Base-by-base conservation (phyloP, 2,329 filamentous ascomycete genomes). In the Diaporthe vexans region DNA sequence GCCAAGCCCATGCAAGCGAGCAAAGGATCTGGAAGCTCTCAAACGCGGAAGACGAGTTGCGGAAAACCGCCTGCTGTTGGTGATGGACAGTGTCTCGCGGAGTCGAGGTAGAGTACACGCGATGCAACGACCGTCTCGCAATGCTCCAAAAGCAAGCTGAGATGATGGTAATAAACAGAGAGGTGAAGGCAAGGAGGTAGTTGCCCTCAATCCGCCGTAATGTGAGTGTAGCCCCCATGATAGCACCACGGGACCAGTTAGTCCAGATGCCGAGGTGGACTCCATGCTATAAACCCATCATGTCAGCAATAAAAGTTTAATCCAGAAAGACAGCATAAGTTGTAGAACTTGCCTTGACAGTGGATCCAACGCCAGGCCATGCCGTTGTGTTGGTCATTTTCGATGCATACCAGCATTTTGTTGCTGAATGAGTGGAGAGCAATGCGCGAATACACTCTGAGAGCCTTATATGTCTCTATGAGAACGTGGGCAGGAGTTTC, bases 181-280 rank as follows among this genome's bases (percentile, higher is more conserved):
- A 81, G 0, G 82, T 43, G 71, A 83, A 83, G 10, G 81, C 80
- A 33, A 82, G 80, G 21, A 84, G 74, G 4, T 83, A 70, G n/a
- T 77, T 79, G 8, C 81, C 83, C 59, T 82, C 76, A 0, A 73
- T 74, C 8, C 76, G 75, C 0, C 69, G 78, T 0, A 83, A 74
- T 1, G 82, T 84, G 11, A 83, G 72, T 0, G 82, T 84, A 3
- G 78, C 59, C 1, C 82, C 82, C 1, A 77, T 51, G 10, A 83
- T 73, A 9, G 9, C 29, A 33, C 29, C 29, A 4, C 29, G 29
- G 29, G 29, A 33, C 29, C 29, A 33, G 29, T 33, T 33, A 33
- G 29, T 33, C 29, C 29, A 33, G 29, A 33, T 33, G 29, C 29
- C 29, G 29, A 78, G 71, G 58, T 80, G 74, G 9, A 82, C 78